A percentile compares a stretch with the other conserved stretches of the same genome.
These are phyloP conservation scores for Anthracocystis walkeri DNA, from an alignment of 1,284 basidiomycete genomes.

Conservation along the genomic window DNA sequence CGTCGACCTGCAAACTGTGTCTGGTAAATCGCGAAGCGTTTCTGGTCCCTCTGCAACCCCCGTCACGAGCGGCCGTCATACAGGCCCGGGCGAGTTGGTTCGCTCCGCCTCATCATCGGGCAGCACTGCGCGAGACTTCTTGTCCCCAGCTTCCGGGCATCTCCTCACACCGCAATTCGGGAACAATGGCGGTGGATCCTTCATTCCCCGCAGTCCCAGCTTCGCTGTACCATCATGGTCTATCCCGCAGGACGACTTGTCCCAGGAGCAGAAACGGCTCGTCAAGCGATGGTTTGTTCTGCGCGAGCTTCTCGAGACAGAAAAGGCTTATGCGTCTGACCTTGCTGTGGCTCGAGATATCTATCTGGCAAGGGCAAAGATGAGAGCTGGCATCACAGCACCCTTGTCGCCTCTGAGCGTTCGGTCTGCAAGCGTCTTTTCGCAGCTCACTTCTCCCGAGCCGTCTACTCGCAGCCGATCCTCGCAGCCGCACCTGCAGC, in stretches of 20 bases:
- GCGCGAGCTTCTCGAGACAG: constrained; percentile 77
- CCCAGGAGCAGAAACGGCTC: constrained; percentile 63
- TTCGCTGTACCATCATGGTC: constrained; percentile 28
- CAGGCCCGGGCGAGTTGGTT: constrained; percentile 15
- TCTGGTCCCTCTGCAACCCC: constrained; percentile 6
- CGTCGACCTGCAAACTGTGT: constrained; percentile 13
- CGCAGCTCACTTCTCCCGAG: constrained; percentile 40
- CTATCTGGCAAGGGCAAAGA: constrained; percentile 72
- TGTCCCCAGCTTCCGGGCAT: constrained; percentile 19
- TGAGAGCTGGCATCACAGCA: constrained; percentile 57
- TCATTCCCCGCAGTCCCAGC: constrained; percentile 29
- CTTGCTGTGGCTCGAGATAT: constrained; percentile 85
- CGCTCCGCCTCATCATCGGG: constrained; percentile 33
- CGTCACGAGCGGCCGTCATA: constrained; percentile 4
- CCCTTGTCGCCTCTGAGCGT: constrained; percentile 40
- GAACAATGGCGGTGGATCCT: constrained; percentile 9
- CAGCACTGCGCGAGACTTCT: constrained; percentile 27
- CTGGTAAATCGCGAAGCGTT: constrained; percentile 3
- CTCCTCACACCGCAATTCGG: constrained; percentile 22
- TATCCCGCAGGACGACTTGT: constrained; percentile 39
- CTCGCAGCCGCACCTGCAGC: constrained; percentile 35
- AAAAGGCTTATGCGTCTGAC: constrained; percentile 88
- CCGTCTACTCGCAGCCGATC: constrained; percentile 20
- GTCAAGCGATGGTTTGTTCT: constrained; percentile 86
- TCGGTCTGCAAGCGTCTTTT: constrained; percentile 36